Conservation (phyloP, 257 asterid genomes). For the Ophiorrhiza pumila region DNA sequence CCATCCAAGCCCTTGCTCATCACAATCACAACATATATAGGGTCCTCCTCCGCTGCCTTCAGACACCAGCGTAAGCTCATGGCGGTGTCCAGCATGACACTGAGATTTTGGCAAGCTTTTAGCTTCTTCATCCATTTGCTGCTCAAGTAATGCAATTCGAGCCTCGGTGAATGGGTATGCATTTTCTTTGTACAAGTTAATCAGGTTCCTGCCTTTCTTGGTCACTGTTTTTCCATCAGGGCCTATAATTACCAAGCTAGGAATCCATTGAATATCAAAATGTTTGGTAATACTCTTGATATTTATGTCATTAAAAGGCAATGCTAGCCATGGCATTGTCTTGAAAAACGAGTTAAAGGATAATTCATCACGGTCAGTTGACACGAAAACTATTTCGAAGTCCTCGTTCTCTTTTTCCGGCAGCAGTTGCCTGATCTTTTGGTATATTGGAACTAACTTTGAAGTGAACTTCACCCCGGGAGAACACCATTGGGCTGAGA, state of each 20-base stretch:
- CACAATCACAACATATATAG: constrained; percentile 70
- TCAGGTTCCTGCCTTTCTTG: constrained; percentile 49
- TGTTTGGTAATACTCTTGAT: constrained; percentile 39
- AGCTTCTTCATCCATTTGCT: constrained; percentile 46
- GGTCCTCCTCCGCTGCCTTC: constrained; percentile 71
- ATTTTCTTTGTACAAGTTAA: constrained; percentile 50
- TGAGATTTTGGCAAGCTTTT: constrained; percentile 39
- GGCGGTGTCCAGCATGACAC: constrained; percentile 47
- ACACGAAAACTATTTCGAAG: constrained; percentile 56
- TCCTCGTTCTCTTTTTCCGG: constrained; percentile 17
- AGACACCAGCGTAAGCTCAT: constrained; percentile 58
- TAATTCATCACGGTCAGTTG: constrained; percentile 50
- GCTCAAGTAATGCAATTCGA: constrained; percentile 35
- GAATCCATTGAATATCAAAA: constrained; percentile 57
- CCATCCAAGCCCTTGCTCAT: constrained; percentile 85
- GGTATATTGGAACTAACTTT: constrained; percentile 47
- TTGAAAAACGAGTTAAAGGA: constrained; percentile 37
- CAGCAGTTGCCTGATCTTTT: constrained; percentile 37
- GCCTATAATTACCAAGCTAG: constrained; percentile 52
- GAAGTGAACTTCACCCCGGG: constrained; percentile 52
- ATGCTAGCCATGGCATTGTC: constrained; percentile 71
- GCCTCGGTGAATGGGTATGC: constrained; percentile 60
- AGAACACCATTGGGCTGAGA: constrained; percentile 65
- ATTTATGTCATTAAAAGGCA: constrained; percentile 51
- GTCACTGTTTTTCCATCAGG: constrained; percentile 69